Evolutionary conservation across 2,329 filamentous ascomycete genomes (phyloP), one percentile per base, ranked within the genome.

Genomic region (Fusarium begoniae): DNA sequence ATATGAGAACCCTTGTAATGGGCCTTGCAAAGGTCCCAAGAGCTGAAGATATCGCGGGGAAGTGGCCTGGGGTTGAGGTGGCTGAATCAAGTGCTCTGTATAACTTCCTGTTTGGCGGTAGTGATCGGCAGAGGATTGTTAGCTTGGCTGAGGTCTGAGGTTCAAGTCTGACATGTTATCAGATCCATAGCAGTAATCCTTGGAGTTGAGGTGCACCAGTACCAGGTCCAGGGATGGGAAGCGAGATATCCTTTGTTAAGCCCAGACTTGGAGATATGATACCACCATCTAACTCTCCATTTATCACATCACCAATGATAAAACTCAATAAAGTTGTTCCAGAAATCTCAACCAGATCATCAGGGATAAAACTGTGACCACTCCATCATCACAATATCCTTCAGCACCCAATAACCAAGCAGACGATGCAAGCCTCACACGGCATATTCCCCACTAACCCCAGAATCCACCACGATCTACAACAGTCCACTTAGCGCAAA

Each of bases 401-500:
- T 13, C 30, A 35, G 5, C 6, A 28, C 18, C 6, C 32, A 58
- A 35, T 28, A 37, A 20, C 18, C 3, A 35, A 47, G 38, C 12
- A 45, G 28, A 32, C n/a, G 30, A 22, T 12, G 38, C n/a, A 63
- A 38, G 43, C 37, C 37, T 41, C 51, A 38, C 35, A 28, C 35
- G 28, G 41, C 40, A 47, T 40, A 32, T 32, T 14, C 55, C 44
- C 20, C 32, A 41, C 63, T 55, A 63, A 63, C 40, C 63, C 63
- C 58, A 37, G 63, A 47, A 37, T 55, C 41, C 45, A 3, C 30
- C 40, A 32, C 5, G 66, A 70, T 71, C 69, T 51, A 53, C 69
- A n/a, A n/a, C 18, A 14, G 15, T n/a, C 62, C 45, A 44, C 67
- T 58, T 67, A 38, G 48, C 17, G 20, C 38, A 48, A 66, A 70